These are phyloP conservation scores for Taiozyma sp. DNA, from an alignment of 1,139 yeast genomes.

Conservation along the genomic window DNA sequence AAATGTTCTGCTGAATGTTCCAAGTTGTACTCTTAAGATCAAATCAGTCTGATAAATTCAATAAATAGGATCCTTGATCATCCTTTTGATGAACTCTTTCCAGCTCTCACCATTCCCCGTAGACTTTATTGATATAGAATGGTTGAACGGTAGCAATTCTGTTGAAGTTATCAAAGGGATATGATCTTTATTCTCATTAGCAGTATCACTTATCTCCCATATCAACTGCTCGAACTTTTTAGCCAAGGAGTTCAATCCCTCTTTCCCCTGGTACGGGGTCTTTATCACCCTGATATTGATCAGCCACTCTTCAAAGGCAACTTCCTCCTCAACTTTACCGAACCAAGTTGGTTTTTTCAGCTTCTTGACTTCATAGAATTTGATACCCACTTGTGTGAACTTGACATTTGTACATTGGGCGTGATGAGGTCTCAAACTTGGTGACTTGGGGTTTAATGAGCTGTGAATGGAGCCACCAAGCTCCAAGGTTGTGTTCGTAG, in stretches of 20 bases:
- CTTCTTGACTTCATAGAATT: slow-evolving; percentile 30
- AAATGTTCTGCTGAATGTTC: too few species aligned
- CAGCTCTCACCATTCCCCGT: slow-evolving; percentile 17
- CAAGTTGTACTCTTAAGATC: too few species aligned
- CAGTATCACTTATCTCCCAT: slow-evolving; percentile 41
- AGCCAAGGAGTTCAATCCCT: slow-evolving; percentile 6
- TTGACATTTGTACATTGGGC: slow-evolving; percentile 9
- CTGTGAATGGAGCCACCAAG: slow-evolving; percentile 1
- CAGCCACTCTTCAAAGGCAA: slow-evolving; percentile 47
- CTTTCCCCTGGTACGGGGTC: slow-evolving; percentile 2
- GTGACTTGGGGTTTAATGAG: slow-evolving; percentile 6
- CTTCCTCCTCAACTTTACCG: slow-evolving; percentile 33
- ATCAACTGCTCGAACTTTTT: slow-evolving; percentile 23
- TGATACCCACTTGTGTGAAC: slow-evolving; percentile 26
- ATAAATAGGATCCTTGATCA: slow-evolving; percentile 16
- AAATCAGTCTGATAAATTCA: background rate
- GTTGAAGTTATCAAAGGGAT: slow-evolving; percentile 71
- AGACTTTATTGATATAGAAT: slow-evolving; percentile 32
- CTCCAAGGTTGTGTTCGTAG: slow-evolving; percentile 1
- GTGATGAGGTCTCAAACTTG: slow-evolving; percentile 6
- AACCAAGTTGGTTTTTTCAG: slow-evolving; percentile 34
- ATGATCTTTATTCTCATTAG: slow-evolving; percentile 54
- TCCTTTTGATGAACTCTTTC: slow-evolving; percentile 21
- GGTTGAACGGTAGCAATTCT: slow-evolving; percentile 66
- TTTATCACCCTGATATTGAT: slow-evolving; percentile 30